phyloP scores from a whole-genome alignment of 1,284 basidiomycete species.

The Naganishia sp. region DNA sequence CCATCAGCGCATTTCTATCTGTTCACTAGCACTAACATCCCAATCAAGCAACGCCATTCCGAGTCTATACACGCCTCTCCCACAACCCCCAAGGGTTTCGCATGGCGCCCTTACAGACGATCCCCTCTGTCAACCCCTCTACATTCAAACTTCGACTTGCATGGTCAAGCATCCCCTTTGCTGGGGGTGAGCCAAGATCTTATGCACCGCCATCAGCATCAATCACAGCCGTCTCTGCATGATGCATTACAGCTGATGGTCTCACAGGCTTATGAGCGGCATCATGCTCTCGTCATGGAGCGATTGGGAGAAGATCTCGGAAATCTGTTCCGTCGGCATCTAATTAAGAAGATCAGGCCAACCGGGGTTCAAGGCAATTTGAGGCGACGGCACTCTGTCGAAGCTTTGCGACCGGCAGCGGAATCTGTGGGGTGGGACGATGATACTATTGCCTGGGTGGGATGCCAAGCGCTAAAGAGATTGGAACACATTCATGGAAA shows the following conservation, averaged over 20 bases:
- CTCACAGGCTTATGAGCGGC: background rate
- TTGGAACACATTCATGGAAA: slow-evolving; percentile 28
- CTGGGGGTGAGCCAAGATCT: background rate
- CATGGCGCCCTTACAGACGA: background rate
- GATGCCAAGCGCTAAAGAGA: slow-evolving; percentile 28
- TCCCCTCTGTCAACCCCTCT: slow-evolving; percentile 27
- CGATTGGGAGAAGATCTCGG: slow-evolving; percentile 29
- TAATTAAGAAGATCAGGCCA: slow-evolving; percentile 6
- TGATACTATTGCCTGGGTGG: slow-evolving; percentile 32
- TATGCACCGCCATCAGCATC: slow-evolving; percentile 1
- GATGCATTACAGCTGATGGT: background rate
- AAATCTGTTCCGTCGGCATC: slow-evolving; percentile 21
- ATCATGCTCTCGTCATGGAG: slow-evolving; percentile 33
- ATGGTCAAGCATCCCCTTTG: slow-evolving; percentile 1
- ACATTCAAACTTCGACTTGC: slow-evolving; percentile 3
- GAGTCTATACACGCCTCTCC: background rate
- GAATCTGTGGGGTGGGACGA: slow-evolving; percentile 27
- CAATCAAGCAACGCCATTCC: slow-evolving; percentile 5
- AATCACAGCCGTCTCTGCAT: background rate
- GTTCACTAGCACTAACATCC: slow-evolving; percentile 25
- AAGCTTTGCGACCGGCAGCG: too few species aligned
- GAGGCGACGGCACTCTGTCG: background rate
- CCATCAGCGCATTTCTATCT: slow-evolving; percentile 28
- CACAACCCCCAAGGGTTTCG: background rate
- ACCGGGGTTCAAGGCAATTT: background rate